Percentiles rank a stretch among this genome's conserved stretches.
phyloP scores from a whole-genome alignment of 352 stramenopile genomes.

The Phytophthora megakarya region DNA sequence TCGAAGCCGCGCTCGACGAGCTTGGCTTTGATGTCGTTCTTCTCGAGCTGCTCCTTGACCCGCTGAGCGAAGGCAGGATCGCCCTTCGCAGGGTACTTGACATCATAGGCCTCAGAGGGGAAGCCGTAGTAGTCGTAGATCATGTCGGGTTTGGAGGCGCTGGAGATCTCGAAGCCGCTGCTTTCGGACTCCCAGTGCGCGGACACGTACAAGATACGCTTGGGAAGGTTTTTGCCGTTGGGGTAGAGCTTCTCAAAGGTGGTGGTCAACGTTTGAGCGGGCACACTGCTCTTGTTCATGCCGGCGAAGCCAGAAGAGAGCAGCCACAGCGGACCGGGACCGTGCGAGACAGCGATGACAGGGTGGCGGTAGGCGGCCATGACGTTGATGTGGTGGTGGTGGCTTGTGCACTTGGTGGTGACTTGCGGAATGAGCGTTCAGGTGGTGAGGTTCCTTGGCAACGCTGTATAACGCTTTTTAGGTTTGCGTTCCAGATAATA shows the following conservation, averaged over 20 bases:
- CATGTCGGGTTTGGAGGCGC: constrained; percentile 54
- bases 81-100: constrained; percentile 83
- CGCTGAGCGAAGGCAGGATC: constrained; percentile 64
- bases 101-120: constrained; percentile 81
- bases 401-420: constrained; percentile 2
- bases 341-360: constrained; percentile 56
- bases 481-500: not conserved
- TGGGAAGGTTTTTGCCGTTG: constrained; percentile 45
- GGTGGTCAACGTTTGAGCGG: constrained; percentile 27
- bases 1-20: constrained; percentile 79
- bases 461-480: constrained; percentile 6
- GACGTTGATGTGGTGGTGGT: not conserved
- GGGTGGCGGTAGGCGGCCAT: constrained; percentile 40
- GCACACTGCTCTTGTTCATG: constrained; percentile 34
- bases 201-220: constrained; percentile 84
- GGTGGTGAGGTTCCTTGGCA: constrained; percentile 10
- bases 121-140: constrained; percentile 94
- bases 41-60: constrained; percentile 66
- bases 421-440: constrained; percentile 26
- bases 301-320: constrained; percentile 43
- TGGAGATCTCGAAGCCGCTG: constrained; percentile 54
- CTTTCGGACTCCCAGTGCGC: constrained; percentile 84
- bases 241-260: constrained; percentile 48
- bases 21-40: constrained; percentile 51
- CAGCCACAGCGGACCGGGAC: constrained; percentile 57